These are phyloP conservation scores for Solanum microdontum DNA, from an alignment of 257 asterid species.

Conservation along the genomic window DNA sequence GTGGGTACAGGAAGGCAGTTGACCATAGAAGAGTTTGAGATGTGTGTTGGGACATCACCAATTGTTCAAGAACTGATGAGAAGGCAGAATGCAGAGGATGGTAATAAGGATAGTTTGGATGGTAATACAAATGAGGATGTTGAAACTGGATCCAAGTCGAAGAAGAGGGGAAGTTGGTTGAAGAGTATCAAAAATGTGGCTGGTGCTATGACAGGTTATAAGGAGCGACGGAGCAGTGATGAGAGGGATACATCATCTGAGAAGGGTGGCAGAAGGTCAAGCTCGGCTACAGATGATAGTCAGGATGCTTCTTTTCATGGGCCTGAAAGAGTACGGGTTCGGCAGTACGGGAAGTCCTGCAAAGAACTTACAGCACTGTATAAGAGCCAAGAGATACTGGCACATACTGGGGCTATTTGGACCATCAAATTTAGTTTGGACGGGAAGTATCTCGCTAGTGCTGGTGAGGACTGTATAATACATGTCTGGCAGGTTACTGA, in stretches of 20 bases:
- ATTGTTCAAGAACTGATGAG: conserved; percentile 97
- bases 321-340: conserved; percentile 72
- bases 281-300: conserved; percentile 98
- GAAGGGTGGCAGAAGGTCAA: conserved; percentile 91
- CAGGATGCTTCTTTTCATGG: conserved; percentile 85
- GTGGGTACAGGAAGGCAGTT: conserved; percentile 83
- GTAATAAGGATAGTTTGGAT: conserved; percentile 44
- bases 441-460: conserved; percentile 94
- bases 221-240: conserved; percentile 81
- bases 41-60: conserved; percentile 92
- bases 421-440: conserved; percentile 93
- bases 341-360: conserved; percentile 80
- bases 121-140: conserved; percentile 36
- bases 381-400: conserved; percentile 87
- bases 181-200: conserved; percentile 71
- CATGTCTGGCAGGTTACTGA: conserved; percentile 90
- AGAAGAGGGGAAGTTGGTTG: conserved; percentile 76
- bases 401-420: conserved; percentile 94
- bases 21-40: conserved; percentile 90
- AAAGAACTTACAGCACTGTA: conserved; percentile 81
- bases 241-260: conserved; percentile 96
- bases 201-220: conserved; percentile 55
- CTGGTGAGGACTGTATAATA: conserved; percentile 95
- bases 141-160: conserved; percentile 47
- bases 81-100: conserved; percentile 80